Base-by-base conservation (phyloP, 108 stramenopile genomes). In the Cyclostephanos tholiformis region DNA sequence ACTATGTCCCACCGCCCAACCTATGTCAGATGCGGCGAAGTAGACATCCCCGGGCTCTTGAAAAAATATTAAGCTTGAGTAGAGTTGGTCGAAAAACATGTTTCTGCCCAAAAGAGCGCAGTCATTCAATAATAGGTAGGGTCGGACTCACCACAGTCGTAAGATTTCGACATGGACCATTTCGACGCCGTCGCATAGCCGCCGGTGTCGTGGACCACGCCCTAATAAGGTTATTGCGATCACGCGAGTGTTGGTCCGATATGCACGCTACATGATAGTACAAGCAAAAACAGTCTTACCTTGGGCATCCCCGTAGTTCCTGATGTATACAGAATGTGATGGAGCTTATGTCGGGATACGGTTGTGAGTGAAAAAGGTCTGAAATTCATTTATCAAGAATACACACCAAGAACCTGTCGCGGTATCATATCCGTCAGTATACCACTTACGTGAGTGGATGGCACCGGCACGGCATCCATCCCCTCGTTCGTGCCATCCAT, bases 301-400 rank as follows among this genome's bases (percentile, higher is more conserved):
- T 94, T 94, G 8, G 93, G 93, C 8, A 69, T 51, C 0, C 92
- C 91, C 5, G 95, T 95, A 2, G 91, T 91, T 26, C 95, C 95
- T 10, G 71, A 61, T 6, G 85, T 92, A 71, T 91, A 92, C 13
- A 92, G 63, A 46, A 87, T 84, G 75, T 91, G 91, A 32, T 87
- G 84, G 17, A 83, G 52, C 52, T 53, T n/a, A 53, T 25, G 17
- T 14, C 0, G 52, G 52, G 25, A 1, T 2, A 53, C 32, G 32
- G 32, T 32, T 32, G 32, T 4, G 32, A 32, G 32, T 32, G 32
- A 32, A 32, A 32, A 4, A 32, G 32, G 32, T 32, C 32, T n/a
- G n/a, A n/a, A n/a, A n/a, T n/a, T n/a, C n/a, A n/a, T n/a, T n/a
- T n/a, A n/a, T n/a, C n/a, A n/a, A n/a, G n/a, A n/a, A n/a, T n/a